These are phyloP conservation scores for Moniliophthora roreri DNA, from an alignment of 1,284 basidiomycete species.

Conservation along the genomic window DNA sequence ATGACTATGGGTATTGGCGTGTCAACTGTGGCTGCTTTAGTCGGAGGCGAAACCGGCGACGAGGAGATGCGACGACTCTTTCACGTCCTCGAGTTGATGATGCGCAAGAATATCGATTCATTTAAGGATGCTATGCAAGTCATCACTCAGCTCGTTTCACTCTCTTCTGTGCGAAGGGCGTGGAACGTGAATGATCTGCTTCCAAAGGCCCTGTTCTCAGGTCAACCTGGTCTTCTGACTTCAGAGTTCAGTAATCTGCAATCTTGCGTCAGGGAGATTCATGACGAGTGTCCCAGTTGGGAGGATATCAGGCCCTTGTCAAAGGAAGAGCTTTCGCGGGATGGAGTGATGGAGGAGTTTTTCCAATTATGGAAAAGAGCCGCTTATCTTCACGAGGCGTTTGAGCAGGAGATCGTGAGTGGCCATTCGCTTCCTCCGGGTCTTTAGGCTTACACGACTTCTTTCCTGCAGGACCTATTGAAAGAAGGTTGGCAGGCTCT, in stretches of 20 bases:
- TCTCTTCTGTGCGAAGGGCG: constrained; percentile 26
- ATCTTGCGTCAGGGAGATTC: constrained; percentile 44
- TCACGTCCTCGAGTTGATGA: constrained; percentile 52
- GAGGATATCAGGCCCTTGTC: constrained; percentile 55
- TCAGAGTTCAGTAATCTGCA: constrained; percentile 52
- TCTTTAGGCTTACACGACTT: no score
- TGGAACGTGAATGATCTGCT: constrained; percentile 55
- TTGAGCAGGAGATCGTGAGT: constrained; percentile 23
- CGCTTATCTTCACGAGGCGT: constrained; percentile 5
- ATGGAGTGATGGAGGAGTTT: constrained; percentile 61
- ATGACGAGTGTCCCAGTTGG: constrained; percentile 50
- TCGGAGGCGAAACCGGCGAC: constrained; percentile 42
- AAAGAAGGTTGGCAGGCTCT: constrained; percentile 1
- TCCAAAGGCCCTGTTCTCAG: constrained; percentile 53
- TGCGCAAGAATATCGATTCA: constrained; percentile 46
- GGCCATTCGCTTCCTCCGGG: constrained; percentile 13
- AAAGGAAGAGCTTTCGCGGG: constrained; percentile 51
- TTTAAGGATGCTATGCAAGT: constrained; percentile 54
- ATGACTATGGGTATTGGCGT: constrained; percentile 64
- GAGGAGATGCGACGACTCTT: constrained; percentile 41
- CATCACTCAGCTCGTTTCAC: constrained; percentile 47
- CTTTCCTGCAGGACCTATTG: background rate
- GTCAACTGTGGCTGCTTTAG: constrained; percentile 51
- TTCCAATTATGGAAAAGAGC: constrained; percentile 42
- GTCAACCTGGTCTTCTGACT: constrained; percentile 58